A percentile compares a stretch with the other conserved stretches of the same genome.
phyloP scores from a whole-genome alignment of 2,329 filamentous ascomycete species.

The Pseudogymnoascus sp. region DNA sequence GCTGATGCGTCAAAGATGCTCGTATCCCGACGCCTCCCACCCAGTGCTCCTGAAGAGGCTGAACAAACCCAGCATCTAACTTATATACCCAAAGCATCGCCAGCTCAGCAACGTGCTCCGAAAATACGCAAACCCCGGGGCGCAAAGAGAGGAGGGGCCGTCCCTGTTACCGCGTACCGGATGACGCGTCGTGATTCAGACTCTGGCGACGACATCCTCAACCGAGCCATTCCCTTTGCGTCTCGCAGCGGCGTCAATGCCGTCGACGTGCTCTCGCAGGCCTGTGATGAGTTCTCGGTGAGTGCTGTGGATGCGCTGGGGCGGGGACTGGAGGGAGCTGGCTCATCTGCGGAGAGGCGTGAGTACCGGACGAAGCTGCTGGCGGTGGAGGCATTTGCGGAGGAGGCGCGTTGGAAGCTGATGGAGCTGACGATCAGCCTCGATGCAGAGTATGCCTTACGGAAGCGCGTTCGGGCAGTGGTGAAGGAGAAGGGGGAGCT shows the following conservation, averaged over 20 bases:
- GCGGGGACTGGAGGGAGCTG: constrained; percentile 34
- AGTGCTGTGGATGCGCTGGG: constrained; percentile 40
- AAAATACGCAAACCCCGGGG: constrained; percentile 15
- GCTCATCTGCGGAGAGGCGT: constrained; percentile 32
- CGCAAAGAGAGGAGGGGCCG: constrained; percentile 24
- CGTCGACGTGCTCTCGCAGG: constrained; percentile 52
- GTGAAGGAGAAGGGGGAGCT: constrained; percentile 48
- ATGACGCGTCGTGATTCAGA: constrained; percentile 44
- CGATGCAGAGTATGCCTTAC: constrained; percentile 49
- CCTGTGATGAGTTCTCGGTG: constrained; percentile 53
- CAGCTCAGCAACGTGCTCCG: constrained; percentile 9
- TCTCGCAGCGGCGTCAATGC: constrained; percentile 49
- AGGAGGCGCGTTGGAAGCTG: constrained; percentile 47
- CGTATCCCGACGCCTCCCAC: background rate
- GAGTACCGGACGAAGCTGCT: constrained; percentile 47
- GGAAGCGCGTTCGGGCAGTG: constrained; percentile 47
- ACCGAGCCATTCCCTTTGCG: constrained; percentile 44
- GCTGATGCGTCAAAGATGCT: constrained; percentile 23
- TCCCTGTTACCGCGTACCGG: constrained; percentile 53
- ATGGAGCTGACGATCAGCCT: constrained; percentile 55
- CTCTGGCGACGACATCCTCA: constrained; percentile 37
- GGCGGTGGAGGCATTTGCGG: constrained; percentile 49
- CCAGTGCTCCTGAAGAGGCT: background rate
- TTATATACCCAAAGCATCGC: constrained; percentile 1
- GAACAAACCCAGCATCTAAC: background rate